Conservation (phyloP, 805 yeast species). For the Candida vaughaniae region DNA sequence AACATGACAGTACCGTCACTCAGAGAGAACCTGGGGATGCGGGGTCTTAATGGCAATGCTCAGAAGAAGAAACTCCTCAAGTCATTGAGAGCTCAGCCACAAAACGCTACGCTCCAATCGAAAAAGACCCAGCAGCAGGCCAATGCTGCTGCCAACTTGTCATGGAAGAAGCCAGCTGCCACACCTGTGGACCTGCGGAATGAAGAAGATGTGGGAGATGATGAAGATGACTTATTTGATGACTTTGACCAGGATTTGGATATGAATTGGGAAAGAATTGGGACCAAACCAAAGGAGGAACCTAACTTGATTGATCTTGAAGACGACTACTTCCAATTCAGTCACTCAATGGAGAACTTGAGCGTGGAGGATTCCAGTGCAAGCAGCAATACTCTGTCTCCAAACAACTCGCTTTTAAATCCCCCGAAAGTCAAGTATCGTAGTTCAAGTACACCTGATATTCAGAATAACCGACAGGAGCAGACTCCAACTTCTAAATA, state of each 20-base stretch:
- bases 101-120: conserved; percentile 3
- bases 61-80: conserved; percentile 26
- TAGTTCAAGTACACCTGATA: conserved; percentile 12
- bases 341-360: conserved; percentile 23
- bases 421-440: conserved; percentile 11
- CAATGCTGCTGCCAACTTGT: conserved; percentile 28
- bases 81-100: conserved; percentile 25
- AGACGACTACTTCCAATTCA: conserved; percentile 38
- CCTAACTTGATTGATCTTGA: conserved; percentile 75
- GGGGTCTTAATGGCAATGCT: conserved; percentile 5
- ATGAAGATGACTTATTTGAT: conserved; percentile 27
- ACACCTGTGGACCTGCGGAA: too few relatives aligned
- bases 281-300: conserved; percentile 16
- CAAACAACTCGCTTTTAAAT: conserved; percentile 11
- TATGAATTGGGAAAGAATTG: conserved; percentile 28
- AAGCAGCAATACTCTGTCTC: conserved; percentile 7
- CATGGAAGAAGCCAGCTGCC: conserved; percentile 25
- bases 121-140: conserved; percentile 20
- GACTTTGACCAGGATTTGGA: conserved; percentile 41
- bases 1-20: conserved; percentile 28
- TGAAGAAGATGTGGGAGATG: conserved; percentile 4
- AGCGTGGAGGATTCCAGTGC: conserved; percentile 15
- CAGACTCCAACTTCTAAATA: conserved; percentile 14
- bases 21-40: conserved; percentile 14
- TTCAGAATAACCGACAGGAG: background rate